Evolutionary conservation across 139 green algal genomes (phyloP).

Genomic region (Chlamydomonas urium): DNA sequence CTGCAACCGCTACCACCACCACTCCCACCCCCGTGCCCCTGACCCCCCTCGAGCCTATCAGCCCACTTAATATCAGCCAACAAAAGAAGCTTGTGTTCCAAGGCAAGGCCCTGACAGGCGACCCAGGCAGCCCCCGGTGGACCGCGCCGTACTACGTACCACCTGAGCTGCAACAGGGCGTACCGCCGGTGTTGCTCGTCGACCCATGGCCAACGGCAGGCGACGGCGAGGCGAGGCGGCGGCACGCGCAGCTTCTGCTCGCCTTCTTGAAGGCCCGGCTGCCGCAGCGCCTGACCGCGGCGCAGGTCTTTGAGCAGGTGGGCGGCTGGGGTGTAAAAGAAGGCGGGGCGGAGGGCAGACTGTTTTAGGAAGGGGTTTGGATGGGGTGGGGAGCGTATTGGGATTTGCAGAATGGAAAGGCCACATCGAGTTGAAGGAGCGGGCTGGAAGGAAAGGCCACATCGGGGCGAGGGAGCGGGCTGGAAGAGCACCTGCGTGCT

Average conservation of each 20-base stretch:
- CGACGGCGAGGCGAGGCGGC: not conserved
- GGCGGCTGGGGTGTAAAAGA: not conserved
- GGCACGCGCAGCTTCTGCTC: not conserved
- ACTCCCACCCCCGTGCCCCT: too few species aligned
- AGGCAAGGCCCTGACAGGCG: not conserved
- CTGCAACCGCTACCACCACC: too few species aligned
- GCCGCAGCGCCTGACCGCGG: not conserved
- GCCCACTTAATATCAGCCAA: not conserved
- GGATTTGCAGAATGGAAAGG: too few species aligned
- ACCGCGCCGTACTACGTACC: slow-evolving; percentile 15
- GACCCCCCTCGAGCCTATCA: slow-evolving; percentile 1
- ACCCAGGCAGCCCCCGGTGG: slow-evolving; percentile 4
- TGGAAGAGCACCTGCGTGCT: too few species aligned
- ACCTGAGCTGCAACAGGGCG: not conserved
- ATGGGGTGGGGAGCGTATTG: too few species aligned
- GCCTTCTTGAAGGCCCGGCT: not conserved
- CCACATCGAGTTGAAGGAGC: too few species aligned
- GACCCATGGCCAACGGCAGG: not conserved
- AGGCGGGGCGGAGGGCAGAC: too few species aligned
- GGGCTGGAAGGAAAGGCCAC: too few species aligned
- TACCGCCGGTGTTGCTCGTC: slow-evolving; percentile 14
- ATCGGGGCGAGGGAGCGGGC: too few species aligned
- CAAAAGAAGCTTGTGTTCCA: not conserved
- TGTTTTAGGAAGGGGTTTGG: too few species aligned
- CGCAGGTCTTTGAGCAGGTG: slow-evolving; percentile 1